Conservation (phyloP, 305 asterid genomes). For the Nicotiana rustica region DNA sequence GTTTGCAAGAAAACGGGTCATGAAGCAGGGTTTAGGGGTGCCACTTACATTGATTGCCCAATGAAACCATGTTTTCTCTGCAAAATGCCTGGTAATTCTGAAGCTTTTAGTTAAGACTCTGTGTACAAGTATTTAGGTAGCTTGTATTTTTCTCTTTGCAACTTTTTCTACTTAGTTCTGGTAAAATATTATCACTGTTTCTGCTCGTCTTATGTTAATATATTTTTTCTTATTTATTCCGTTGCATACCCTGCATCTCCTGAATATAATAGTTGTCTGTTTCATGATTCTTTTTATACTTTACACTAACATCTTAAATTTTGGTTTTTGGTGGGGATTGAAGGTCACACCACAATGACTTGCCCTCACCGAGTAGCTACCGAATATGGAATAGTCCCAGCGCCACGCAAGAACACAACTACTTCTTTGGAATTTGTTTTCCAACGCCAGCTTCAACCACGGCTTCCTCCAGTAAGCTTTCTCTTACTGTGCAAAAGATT, state of each 20-base stretch:
- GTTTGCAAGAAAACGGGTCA: conserved; percentile 97
- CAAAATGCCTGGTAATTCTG: conserved; percentile 82
- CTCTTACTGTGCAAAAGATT: conserved; percentile 18
- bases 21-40: conserved; percentile 96
- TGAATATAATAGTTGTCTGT: neutral
- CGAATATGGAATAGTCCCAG: conserved; percentile 85
- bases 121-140: neutral
- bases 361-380: conserved; percentile 95
- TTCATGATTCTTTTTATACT: neutral
- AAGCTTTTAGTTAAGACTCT: neutral
- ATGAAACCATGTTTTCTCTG: conserved; percentile 99
- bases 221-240: neutral
- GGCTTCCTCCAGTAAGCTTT: conserved; percentile 57
- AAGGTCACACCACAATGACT: conserved; percentile 90
- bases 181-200: neutral
- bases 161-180: neutral
- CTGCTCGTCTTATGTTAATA: neutral
- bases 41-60: conserved; percentile 96
- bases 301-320: neutral
- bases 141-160: neutral
- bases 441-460: conserved; percentile 76
- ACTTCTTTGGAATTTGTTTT: conserved; percentile 77
- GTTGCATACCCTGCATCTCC: neutral
- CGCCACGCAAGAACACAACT: conserved; percentile 59
- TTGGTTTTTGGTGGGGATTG: conserved; percentile 35